Base-by-base conservation (phyloP, 2,329 filamentous ascomycete species). In the Cercospora citrullina region DNA sequence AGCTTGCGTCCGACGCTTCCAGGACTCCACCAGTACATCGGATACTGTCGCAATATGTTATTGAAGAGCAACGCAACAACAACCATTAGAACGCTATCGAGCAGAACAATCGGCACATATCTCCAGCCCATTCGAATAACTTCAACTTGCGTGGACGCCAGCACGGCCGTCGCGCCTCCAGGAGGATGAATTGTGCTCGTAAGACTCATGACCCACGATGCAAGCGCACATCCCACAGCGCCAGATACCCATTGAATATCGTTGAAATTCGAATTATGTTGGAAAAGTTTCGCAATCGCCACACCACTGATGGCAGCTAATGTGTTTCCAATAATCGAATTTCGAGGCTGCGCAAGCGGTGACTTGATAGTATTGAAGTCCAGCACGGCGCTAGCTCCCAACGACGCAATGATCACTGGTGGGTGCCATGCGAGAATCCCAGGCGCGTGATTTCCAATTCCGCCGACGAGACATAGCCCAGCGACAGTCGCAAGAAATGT, bases 181-280 rank as follows among this genome's bases (percentile, higher is more conserved):
- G 83, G 83, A n/a, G 83, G 83, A 71, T 84, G 82, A 1, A 84
- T 79, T 1, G 82, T 84, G 57, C 81, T 80, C 4, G 83, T 84
- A 36, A 83, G 69, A 6, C 81, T 77, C 83, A 84, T 85, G 14
- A 80, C 78, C 26, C 80, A 75, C 6, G 80, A 82, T 4, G 83
- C 79, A 8, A 76, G 71, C 0, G 79, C 82, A 69, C 81, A 84
- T 9, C 78, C 79, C 16, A 83, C 63, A 0, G 83, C 80, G 2
- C 79, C 82, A 3, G 81, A 79, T 1, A 84, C 75, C 83, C 82
- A 85, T 70, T 75, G 73, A 5, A 83, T 75, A 18, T 75, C 30
- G 74, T 77, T 21, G 36, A 76, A 83, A 36, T 79, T 71, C 1
- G 77, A 72, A 57, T 76, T 72, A n/a, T 79, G 75, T 58, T 77